A percentile compares a stretch with the other conserved stretches of the same genome.
phyloP scores from a whole-genome alignment of 257 asterid species.

The Salvia splendens region DNA sequence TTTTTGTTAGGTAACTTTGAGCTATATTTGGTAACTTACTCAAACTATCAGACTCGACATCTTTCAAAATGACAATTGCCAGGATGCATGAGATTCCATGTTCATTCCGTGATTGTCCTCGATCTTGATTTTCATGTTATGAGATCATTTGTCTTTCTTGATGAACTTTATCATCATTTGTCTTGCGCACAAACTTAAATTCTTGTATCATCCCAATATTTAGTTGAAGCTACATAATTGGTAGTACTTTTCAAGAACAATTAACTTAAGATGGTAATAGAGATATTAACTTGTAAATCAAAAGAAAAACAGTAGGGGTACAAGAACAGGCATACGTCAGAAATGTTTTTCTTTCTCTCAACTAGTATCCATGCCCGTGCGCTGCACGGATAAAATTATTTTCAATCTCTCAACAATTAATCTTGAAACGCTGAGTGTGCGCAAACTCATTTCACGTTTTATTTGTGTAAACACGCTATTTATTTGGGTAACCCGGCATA shows the following conservation, averaged over 20 bases:
- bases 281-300: background rate
- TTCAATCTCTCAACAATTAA: no score
- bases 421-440: background rate
- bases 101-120: background rate
- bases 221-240: background rate
- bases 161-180: slow-evolving; percentile 1
- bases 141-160: slow-evolving; percentile 1
- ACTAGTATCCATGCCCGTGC: no score
- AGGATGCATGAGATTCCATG: background rate
- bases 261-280: background rate
- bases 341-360: no score
- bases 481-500: background rate
- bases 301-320: no score
- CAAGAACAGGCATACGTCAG: no score
- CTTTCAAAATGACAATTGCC: slow-evolving; percentile 10
- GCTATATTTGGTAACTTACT: background rate
- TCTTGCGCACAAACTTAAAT: slow-evolving; percentile 3
- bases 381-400: no score
- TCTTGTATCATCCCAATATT: background rate
- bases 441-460: background rate
- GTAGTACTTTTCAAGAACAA: background rate
- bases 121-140: slow-evolving; percentile 4
- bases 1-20: background rate
- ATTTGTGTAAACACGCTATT: background rate
- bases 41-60: background rate